Conservation (phyloP, 441 rosid genomes). For the Metrosideros polymorpha region DNA sequence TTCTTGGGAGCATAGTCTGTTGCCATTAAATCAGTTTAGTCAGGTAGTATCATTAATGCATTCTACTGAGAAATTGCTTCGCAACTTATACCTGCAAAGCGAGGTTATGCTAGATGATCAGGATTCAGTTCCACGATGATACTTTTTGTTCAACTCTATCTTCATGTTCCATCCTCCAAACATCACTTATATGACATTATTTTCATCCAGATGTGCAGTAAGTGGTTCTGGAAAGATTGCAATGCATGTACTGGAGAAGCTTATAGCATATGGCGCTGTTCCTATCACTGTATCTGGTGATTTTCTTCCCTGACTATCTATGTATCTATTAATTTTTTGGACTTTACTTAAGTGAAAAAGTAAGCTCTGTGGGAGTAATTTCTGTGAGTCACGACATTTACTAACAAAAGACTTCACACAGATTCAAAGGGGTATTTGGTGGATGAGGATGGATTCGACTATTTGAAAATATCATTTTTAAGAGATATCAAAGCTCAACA, state of each 20-base stretch:
- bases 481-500: slow-evolving; percentile 96
- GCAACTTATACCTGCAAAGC: neutral
- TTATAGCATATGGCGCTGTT: slow-evolving; percentile 89
- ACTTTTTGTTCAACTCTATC: neutral
- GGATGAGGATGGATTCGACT: slow-evolving; percentile 98
- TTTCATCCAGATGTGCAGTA: slow-evolving; percentile 66
- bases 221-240: slow-evolving; percentile 99
- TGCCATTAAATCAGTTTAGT: neutral
- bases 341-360: neutral
- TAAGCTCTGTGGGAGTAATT: neutral
- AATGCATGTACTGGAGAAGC: slow-evolving; percentile 96
- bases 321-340: neutral
- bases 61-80: neutral
- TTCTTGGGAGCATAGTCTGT: neutral
- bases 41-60: neutral
- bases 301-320: neutral
- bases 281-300: slow-evolving; percentile 92
- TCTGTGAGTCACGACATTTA: slow-evolving; percentile 7
- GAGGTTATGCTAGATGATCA: neutral
- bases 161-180: neutral
- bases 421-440: slow-evolving; percentile 96
- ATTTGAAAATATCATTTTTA: slow-evolving; percentile 84
- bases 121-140: neutral
- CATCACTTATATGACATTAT: neutral
- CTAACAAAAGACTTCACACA: slow-evolving; percentile 20